Conservation (phyloP, 2,329 filamentous ascomycete species). For the Sporothrix dimorphospora region DNA sequence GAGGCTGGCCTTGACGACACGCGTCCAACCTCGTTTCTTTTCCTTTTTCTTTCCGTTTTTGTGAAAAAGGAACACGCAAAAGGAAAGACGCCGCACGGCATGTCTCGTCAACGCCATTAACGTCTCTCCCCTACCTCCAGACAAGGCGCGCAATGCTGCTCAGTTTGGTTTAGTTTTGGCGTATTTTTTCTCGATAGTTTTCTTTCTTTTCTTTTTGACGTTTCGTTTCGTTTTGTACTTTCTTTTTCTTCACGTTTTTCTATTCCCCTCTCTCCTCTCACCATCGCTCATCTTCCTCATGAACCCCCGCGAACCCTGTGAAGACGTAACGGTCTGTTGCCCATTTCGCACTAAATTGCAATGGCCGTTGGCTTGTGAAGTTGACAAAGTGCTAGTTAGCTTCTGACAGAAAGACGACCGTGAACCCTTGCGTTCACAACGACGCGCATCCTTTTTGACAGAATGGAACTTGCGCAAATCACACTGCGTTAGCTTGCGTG, state of each 20-base stretch:
- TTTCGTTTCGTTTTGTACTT: not conserved
- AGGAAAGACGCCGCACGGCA: not conserved
- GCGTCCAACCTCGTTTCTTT: no score
- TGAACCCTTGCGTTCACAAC: not conserved
- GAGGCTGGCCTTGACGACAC: not conserved
- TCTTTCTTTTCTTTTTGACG: not conserved
- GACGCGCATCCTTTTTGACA: not conserved
- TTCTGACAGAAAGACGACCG: not conserved
- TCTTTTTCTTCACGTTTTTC: not conserved
- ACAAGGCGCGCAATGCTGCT: slow-evolving; percentile 29
- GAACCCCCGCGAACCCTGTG: not conserved
- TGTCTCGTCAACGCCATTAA: not conserved
- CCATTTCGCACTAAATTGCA: slow-evolving; percentile 7
- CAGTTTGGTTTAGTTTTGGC: slow-evolving; percentile 24
- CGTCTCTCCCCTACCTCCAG: not conserved
- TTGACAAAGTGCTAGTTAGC: not conserved
- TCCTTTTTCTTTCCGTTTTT: no score
- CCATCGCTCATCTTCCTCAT: not conserved
- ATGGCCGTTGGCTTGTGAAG: slow-evolving; percentile 12
- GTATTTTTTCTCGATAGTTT: not conserved
- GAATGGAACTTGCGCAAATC: not conserved
- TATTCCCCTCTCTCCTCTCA: not conserved
- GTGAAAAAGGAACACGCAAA: not conserved
- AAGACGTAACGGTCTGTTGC: not conserved
- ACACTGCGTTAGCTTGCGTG: not conserved